phyloP scores from a whole-genome alignment of 2,329 filamentous ascomycete genomes.

The Proliferodiscus dingleyae region DNA sequence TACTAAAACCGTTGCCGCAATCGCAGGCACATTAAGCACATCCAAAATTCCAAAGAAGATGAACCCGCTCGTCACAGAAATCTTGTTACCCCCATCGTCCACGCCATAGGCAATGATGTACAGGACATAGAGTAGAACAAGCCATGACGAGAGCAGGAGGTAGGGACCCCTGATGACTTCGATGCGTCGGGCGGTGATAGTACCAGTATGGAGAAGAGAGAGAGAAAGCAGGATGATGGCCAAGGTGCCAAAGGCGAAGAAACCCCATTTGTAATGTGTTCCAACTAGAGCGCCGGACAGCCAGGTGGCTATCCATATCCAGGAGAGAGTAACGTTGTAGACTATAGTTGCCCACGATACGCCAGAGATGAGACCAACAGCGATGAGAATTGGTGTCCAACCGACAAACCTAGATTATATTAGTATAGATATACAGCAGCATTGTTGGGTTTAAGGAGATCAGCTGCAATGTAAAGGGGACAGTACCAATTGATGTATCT shows the following conservation, averaged over 20 bases:
- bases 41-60: slow-evolving; percentile 66
- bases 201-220: slow-evolving; percentile 51
- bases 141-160: slow-evolving; percentile 50
- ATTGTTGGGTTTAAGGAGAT: too few relatives aligned
- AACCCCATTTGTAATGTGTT: slow-evolving; percentile 64
- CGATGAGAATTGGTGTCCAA: slow-evolving; percentile 47
- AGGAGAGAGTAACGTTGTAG: slow-evolving; percentile 54
- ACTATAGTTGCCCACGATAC: slow-evolving; percentile 60
- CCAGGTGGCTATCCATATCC: slow-evolving; percentile 60
- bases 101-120: slow-evolving; percentile 63
- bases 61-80: slow-evolving; percentile 59
- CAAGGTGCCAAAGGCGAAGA: slow-evolving; percentile 52
- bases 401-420: slow-evolving; percentile 37
- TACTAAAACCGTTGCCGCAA: slow-evolving; percentile 12
- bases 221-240: slow-evolving; percentile 56
- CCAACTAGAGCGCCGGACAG: slow-evolving; percentile 58
- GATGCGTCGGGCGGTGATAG: slow-evolving; percentile 49
- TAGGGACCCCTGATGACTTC: slow-evolving; percentile 52
- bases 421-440: slow-evolving; percentile 1
- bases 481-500: slow-evolving; percentile 56
- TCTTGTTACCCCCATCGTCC: slow-evolving; percentile 59
- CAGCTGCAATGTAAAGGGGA: too few relatives aligned
- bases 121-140: slow-evolving; percentile 55
- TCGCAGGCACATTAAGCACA: slow-evolving; percentile 54
- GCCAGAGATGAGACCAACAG: slow-evolving; percentile 58